Base-by-base conservation (phyloP, 2,329 filamentous ascomycete genomes). In the Moelleriella libera region DNA sequence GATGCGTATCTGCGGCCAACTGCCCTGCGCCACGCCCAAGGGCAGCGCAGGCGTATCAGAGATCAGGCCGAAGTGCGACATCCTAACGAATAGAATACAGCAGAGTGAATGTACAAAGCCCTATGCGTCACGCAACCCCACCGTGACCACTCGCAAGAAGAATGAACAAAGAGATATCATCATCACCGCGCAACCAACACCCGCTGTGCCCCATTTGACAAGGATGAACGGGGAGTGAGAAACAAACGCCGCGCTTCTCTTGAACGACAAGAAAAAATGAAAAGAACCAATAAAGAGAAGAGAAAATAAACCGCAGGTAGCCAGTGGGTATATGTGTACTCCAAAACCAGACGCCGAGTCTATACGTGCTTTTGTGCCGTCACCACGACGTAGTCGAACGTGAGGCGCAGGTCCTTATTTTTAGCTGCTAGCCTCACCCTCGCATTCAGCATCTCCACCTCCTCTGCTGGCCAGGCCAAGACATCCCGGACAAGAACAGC, bases 381-480 rank as follows among this genome's bases (percentile, higher is more conserved):
- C 0, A 64, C 52, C 45, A 61, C 53, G 40, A 60, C 43, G 39
- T 59, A 55, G 40, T 63, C 58, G 32, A 60, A 60, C 31, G 61
- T 51, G 3, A 60, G 49, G 49, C 67, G 63, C 3, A 58, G 53
- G 8, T 50, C 55, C 12, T 45, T 53, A 44, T 61, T 57, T 29
- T 51, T 54, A 6, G 55, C 51, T 5, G 52, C 54, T 7, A 52
- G 21, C n/a, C 57, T 50, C 1, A 60, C 58, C 1, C 49, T 45
- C 2, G 48, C 46, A 5, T 60, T 60, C 10, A 61, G 52, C 30
- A 67, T 61, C 61, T 72, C 66, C 2, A 74, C 70, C 48, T 70
- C 62, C n/a, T 67, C 67, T 28, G 58, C 54, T 1, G 60, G 63
- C 54, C 65, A 61, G 2, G 63, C 65, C 45, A 68, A 47, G 0